phyloP scores from a whole-genome alignment of 208 protist species.

The Zelonia costaricensis region DNA sequence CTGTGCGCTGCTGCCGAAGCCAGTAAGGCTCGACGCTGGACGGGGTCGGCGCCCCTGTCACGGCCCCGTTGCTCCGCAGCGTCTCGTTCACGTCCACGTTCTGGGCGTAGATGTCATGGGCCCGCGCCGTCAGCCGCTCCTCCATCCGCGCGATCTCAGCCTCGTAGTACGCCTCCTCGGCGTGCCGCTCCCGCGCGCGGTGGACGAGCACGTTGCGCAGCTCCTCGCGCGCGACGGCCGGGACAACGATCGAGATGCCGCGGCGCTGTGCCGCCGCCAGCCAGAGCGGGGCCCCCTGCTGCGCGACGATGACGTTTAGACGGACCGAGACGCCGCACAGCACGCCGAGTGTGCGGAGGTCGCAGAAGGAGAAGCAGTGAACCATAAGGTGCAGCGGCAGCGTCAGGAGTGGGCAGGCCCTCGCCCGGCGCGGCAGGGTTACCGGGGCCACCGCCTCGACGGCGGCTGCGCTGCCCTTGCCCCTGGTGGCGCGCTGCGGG shows the following conservation, averaged over 20 bases:
- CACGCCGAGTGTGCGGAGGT: slow-evolving; percentile 22
- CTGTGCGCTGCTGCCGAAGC: slow-evolving; percentile 5
- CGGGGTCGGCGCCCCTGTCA: neutral
- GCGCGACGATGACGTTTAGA: slow-evolving; percentile 24
- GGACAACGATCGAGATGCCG: slow-evolving; percentile 10
- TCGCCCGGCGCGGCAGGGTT: too few species aligned
- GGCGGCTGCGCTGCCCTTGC: too few species aligned
- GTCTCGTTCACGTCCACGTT: slow-evolving; percentile 38
- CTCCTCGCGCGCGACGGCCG: slow-evolving; percentile 9
- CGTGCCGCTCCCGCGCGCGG: slow-evolving; percentile 18
- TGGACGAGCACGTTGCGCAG: slow-evolving; percentile 8
- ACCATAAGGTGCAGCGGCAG: slow-evolving; percentile 23
- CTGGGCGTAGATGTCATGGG: slow-evolving; percentile 33
- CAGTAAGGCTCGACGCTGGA: slow-evolving; percentile 8
- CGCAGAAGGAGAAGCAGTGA: slow-evolving; percentile 28
- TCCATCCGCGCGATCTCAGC: slow-evolving; percentile 29
- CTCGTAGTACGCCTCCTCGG: slow-evolving; percentile 33
- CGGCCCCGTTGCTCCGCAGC: slow-evolving; percentile 17
- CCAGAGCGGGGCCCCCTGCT: slow-evolving; percentile 26
- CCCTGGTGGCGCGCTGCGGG: too few species aligned
- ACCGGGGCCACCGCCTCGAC: neutral
- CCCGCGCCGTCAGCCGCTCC: slow-evolving; percentile 31
- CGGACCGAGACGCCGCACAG: slow-evolving; percentile 27
- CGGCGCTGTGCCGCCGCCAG: slow-evolving; percentile 19
- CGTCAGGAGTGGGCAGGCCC: slow-evolving; percentile 8